Conservation (phyloP, 2,329 filamentous ascomycete species). For the Venturia oleaginea region DNA sequence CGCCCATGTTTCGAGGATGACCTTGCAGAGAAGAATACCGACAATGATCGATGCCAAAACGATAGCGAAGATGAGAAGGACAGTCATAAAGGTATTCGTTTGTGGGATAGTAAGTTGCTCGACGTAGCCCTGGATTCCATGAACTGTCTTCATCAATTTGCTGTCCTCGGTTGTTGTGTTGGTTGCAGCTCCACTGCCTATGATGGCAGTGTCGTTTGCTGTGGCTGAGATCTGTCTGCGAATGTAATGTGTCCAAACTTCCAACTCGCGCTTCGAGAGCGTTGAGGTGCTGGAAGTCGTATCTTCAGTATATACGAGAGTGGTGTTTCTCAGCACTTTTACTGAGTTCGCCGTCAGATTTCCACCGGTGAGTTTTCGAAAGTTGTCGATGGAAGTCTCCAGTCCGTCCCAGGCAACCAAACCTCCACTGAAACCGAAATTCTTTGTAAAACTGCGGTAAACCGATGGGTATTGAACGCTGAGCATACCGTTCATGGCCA, state of each 20-base stretch:
- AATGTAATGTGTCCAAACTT: constrained; percentile 28
- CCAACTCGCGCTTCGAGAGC: constrained; percentile 16
- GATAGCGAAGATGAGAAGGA: constrained; percentile 80
- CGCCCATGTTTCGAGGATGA: constrained; percentile 83
- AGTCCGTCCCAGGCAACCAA: constrained; percentile 74
- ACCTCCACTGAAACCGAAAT: constrained; percentile 87
- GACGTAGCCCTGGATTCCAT: constrained; percentile 73
- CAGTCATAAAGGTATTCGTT: constrained; percentile 92
- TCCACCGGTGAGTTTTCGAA: constrained; percentile 72
- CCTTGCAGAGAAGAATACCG: constrained; percentile 79
- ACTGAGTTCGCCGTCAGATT: constrained; percentile 77
- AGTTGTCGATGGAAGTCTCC: constrained; percentile 74
- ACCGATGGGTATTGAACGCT: constrained; percentile 80
- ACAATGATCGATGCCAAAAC: constrained; percentile 76
- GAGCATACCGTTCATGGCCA: constrained; percentile 95
- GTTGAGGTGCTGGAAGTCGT: constrained; percentile 32
- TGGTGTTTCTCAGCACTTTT: constrained; percentile 63
- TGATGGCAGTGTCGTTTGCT: constrained; percentile 19
- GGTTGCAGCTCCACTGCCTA: constrained; percentile 18
- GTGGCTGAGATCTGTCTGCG: constrained; percentile 31
- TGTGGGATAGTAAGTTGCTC: constrained; percentile 77
- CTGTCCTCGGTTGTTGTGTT: constrained; percentile 23
- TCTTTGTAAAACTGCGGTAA: constrained; percentile 82
- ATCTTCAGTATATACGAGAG: constrained; percentile 49
- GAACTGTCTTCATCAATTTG: constrained; percentile 49